phyloP scores from a whole-genome alignment of 768 basidiomycete genomes.

The Russula griseocarnosa region DNA sequence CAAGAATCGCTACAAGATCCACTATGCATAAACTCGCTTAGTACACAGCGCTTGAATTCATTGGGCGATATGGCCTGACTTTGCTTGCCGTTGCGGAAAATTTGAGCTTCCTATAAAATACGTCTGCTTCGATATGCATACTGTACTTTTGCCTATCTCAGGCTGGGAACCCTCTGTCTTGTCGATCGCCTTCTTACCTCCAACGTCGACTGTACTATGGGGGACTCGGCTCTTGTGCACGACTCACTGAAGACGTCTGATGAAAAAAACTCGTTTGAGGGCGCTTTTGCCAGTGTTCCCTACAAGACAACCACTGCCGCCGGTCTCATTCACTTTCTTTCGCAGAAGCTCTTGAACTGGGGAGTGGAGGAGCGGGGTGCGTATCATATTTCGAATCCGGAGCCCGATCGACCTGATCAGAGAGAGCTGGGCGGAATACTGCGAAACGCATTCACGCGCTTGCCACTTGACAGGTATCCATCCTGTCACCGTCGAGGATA shows the following conservation, averaged over 20 bases:
- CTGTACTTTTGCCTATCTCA: neutral
- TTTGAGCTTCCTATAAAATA: neutral
- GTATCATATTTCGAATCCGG: constrained; percentile 1
- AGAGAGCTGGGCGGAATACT: neutral
- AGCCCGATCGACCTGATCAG: neutral
- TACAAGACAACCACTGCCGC: neutral
- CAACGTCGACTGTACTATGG: neutral
- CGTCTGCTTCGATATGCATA: neutral
- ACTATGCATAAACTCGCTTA: neutral
- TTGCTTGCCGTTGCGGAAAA: neutral
- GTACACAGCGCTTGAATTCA: neutral
- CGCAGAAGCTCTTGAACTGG: constrained; percentile 32
- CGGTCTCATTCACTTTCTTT: neutral
- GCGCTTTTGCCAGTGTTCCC: too few relatives aligned
- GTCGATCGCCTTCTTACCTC: neutral
- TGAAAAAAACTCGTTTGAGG: neutral
- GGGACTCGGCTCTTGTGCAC: neutral
- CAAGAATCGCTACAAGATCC: too few relatives aligned
- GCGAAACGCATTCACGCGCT: neutral
- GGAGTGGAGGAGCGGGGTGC: constrained; percentile 37
- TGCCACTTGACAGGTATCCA: constrained; percentile 33
- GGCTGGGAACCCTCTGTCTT: neutral
- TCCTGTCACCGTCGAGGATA: constrained; percentile 35
- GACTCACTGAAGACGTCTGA: neutral
- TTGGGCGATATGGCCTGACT: neutral